A percentile compares a stretch with the other conserved stretches of the same genome.
These are phyloP conservation scores for Sphenostylis stenocarpa DNA, from an alignment of 306 rosid species.

Conservation along the genomic window DNA sequence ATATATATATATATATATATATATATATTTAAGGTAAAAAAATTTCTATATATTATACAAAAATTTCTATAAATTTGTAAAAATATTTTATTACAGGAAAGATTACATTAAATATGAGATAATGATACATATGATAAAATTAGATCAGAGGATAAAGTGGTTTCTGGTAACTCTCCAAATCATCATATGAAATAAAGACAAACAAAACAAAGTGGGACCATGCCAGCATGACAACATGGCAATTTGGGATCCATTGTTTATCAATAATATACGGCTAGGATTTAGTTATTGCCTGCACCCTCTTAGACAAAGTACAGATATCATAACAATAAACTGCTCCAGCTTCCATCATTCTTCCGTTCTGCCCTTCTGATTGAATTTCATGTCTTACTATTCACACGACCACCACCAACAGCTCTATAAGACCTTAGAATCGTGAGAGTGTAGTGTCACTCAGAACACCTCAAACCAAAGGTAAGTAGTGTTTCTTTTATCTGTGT, in stretches of 20 bases:
- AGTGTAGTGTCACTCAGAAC: background rate
- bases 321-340: conserved; percentile 10
- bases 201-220: conserved; percentile 27
- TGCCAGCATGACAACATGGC: conserved; percentile 10
- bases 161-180: too few species aligned
- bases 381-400: too few species aligned
- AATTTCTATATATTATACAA: too few species aligned
- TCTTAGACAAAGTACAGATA: background rate
- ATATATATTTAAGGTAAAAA: too few species aligned
- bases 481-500: conserved; percentile 24
- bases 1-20: too few species aligned
- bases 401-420: background rate
- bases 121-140: too few species aligned
- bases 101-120: too few species aligned
- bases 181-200: background rate
- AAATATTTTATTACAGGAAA: too few species aligned
- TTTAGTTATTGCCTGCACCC: background rate
- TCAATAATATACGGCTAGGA: conserved; percentile 25
- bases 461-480: conserved; percentile 19
- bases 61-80: too few species aligned
- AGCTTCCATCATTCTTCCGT: background rate
- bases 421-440: background rate
- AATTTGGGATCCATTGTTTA: background rate
- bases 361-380: too few species aligned
- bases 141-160: too few species aligned